These are phyloP conservation scores for Vicia sativa DNA, from an alignment of 306 rosid genomes.

Conservation along the genomic window DNA sequence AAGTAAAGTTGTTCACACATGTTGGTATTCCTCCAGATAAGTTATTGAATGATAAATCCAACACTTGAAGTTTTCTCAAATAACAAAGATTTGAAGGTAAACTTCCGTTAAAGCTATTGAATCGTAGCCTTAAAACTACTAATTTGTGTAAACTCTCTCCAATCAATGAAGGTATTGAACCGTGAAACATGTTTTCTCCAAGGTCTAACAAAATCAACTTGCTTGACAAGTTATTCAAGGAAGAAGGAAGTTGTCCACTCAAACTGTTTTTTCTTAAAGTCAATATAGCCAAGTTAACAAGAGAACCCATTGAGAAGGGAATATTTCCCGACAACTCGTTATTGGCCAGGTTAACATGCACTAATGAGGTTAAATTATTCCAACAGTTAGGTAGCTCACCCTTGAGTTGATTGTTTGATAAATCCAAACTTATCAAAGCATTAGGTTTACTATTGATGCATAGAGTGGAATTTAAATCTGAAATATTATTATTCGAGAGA, in stretches of 20 bases:
- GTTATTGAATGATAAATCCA: constrained; percentile 25
- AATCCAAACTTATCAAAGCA: background rate
- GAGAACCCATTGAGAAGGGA: background rate
- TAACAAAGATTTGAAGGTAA: constrained; percentile 20
- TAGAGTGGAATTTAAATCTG: background rate
- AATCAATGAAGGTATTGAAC: constrained; percentile 25
- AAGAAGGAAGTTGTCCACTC: constrained; percentile 4
- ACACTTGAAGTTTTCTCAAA: background rate
- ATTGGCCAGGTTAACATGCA: constrained; percentile 1
- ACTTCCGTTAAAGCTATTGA: constrained; percentile 17
- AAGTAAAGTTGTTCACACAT: background rate
- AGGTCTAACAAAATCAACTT: constrained; percentile 3
- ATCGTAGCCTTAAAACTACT: background rate
- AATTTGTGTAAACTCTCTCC: background rate
- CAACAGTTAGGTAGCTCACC: background rate
- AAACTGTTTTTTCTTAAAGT: constrained; percentile 24
- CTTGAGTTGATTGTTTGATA: background rate
- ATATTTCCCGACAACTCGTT: constrained; percentile 9
- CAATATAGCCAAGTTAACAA: background rate
- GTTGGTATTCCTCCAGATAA: constrained; percentile 18
- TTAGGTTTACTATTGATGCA: background rate
- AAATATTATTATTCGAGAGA: constrained; percentile 24
- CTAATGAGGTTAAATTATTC: background rate
- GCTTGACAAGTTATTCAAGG: background rate
- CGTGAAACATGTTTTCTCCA: constrained; percentile 17